Evolutionary conservation across 2,329 filamentous ascomycete genomes (phyloP), one percentile per base, ranked within the genome.

Genomic region (Xylaria sp.): DNA sequence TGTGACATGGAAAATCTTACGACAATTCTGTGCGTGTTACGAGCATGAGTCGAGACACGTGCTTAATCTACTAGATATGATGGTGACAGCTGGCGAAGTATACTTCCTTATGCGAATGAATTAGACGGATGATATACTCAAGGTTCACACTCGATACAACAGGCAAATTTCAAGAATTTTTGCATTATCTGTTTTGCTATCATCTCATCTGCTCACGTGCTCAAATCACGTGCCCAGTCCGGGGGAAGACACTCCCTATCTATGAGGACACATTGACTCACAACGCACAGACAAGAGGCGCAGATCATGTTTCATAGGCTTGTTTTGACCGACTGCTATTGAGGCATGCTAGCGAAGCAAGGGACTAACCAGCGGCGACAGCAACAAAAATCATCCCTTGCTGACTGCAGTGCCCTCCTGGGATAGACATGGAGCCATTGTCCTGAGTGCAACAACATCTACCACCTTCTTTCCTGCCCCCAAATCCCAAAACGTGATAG

Each of bases 311-410:
- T 61, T 56, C 32, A 54, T 42, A 19, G 5, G 32, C 27, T 61
- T 64, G 21, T 36, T 66, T 61, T 21, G 34, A 64, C 65, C 48
- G 30, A 34, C n/a, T 27, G 53, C 56, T 55, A 48, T 39, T n/a
- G 4, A 70, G 34, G 39, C 27, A 30, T 30, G 56, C 32, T 27
- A 51, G 48, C 19, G 2, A 56, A 58, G 47, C 51, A 61, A 55
- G 42, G 32, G 45, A 48, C 42, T 24, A 27, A 21, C 34, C 51
- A 17, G n/a, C 19, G 45, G 32, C 32, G 50, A n/a, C 2, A 36
- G 19, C 14, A 54, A 39, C 11, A 51, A 27, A 30, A 53, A 32
- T 34, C 24, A 19, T 45, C 34, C 39, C 32, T 27, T 66, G 12
- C 19, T 36, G 12, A 21, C 12, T 36, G 24, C 30, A 47, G 50